A percentile compares a stretch with the other conserved stretches of the same genome.
Evolutionary conservation across 2,329 filamentous ascomycete genomes (phyloP).

Genomic region (Hymenoscyphus repandus): DNA sequence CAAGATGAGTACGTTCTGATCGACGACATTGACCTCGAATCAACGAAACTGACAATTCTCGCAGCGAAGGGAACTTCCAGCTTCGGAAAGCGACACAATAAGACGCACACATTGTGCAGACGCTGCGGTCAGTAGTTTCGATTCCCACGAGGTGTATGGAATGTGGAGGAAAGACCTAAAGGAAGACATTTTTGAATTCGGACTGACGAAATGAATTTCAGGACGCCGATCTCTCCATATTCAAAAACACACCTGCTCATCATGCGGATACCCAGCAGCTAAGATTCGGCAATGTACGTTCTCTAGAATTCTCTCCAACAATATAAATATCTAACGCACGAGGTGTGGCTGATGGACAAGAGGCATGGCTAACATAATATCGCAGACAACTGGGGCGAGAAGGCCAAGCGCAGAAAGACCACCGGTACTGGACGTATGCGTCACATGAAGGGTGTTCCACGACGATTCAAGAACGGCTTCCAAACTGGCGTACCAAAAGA

Average conservation of each 20-base stretch:
- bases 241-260: constrained; percentile 97
- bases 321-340: constrained; percentile 44
- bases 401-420: constrained; percentile 99
- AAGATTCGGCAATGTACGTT: constrained; percentile 98
- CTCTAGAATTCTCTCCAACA: constrained; percentile 9
- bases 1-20: constrained; percentile 31
- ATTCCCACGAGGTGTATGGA: constrained; percentile 3
- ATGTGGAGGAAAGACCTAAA: constrained; percentile 24
- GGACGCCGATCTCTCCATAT: constrained; percentile 97
- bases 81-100: constrained; percentile 33
- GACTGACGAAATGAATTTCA: constrained; percentile 36
- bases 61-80: constrained; percentile 31
- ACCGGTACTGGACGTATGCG: constrained; percentile 94
- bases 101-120: constrained; percentile 34
- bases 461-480: constrained; percentile 98
- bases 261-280: constrained; percentile 94
- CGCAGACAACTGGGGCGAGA: constrained; percentile 99
- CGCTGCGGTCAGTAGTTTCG: constrained; percentile 31
- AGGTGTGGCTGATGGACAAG: constrained; percentile 60
- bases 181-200: constrained; percentile 2
- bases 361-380: constrained; percentile 63
- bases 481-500: constrained; percentile 83
- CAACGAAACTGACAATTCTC: constrained; percentile 17
- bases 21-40: constrained; percentile 3
- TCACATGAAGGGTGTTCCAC: constrained; percentile 86